Conservation (phyloP, 2,329 filamentous ascomycete genomes). For the Balansia obtecta region DNA sequence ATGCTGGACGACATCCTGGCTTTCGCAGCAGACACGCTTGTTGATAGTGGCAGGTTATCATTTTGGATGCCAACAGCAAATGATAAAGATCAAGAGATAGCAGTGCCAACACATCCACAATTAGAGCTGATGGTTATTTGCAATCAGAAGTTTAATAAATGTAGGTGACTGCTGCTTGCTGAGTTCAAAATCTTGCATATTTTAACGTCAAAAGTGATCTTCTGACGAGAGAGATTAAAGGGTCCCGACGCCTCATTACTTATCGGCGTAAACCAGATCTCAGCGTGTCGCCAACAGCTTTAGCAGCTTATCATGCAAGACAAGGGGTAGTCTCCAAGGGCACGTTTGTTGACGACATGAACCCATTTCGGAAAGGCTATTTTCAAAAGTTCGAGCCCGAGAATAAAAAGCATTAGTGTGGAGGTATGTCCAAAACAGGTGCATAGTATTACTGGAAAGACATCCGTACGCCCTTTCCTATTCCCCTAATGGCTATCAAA, state of each 20-base stretch:
- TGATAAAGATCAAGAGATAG: constrained; percentile 62
- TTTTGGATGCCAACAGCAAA: constrained; percentile 98
- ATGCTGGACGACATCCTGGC: constrained; percentile 84
- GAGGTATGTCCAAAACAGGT: background rate
- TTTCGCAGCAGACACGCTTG: constrained; percentile 66
- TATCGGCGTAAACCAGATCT: constrained; percentile 60
- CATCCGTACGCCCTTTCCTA: background rate
- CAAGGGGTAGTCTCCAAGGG: constrained; percentile 24
- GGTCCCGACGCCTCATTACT: constrained; percentile 80
- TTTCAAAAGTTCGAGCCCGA: constrained; percentile 38
- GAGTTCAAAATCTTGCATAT: background rate
- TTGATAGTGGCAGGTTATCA: constrained; percentile 66
- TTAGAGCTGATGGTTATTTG: constrained; percentile 65
- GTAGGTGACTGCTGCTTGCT: constrained; percentile 31
- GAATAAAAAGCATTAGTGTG: background rate
- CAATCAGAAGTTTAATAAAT: constrained; percentile 81
- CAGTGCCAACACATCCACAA: constrained; percentile 63
- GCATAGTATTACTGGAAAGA: background rate
- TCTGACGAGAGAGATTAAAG: constrained; percentile 19
- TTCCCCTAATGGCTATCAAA: background rate
- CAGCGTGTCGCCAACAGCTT: constrained; percentile 33
- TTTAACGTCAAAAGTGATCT: too few relatives aligned
- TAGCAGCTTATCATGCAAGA: constrained; percentile 23
- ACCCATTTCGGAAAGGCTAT: constrained; percentile 47
- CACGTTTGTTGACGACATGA: constrained; percentile 44